Conservation (phyloP, 805 yeast species). For the Wickerhamiella parazyma region DNA sequence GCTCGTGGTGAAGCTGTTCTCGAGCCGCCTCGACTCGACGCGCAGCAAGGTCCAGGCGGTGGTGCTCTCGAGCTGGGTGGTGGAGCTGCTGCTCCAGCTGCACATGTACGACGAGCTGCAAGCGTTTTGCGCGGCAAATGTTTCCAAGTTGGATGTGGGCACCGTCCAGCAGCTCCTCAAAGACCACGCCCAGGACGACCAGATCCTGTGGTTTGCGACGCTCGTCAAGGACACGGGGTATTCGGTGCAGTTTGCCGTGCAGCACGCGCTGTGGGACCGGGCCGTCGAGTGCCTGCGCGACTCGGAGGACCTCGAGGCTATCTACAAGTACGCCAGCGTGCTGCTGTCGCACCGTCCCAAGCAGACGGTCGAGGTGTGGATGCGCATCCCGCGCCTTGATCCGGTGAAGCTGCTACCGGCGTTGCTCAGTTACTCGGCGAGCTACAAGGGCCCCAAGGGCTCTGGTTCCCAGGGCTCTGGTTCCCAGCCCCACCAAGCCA, state of each 20-base stretch:
- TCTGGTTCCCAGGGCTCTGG: no score
- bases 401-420: conserved; percentile 63
- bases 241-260: conserved; percentile 56
- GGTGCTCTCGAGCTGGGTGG: conserved; percentile 52
- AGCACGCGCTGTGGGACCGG: conserved; percentile 49
- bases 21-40: conserved; percentile 16
- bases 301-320: conserved; percentile 33
- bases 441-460: conserved; percentile 27
- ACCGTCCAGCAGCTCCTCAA: conserved; percentile 61
- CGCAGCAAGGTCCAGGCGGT: conserved; percentile 32
- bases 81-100: conserved; percentile 35
- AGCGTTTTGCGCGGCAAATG: conserved; percentile 33
- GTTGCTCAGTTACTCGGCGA: conserved; percentile 45
- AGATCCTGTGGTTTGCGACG: conserved; percentile 54
- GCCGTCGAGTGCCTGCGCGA: conserved; percentile 41
- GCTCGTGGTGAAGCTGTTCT: conserved; percentile 26
- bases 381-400: conserved; percentile 39
- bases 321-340: conserved; percentile 58
- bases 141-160: conserved; percentile 38
- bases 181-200: conserved; percentile 50
- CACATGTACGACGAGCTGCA: conserved; percentile 26
- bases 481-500: conserved; percentile 56
- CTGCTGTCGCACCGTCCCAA: conserved; percentile 55
- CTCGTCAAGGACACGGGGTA: conserved; percentile 53
- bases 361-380: conserved; percentile 68